These are phyloP conservation scores for Saitozyma podzolica DNA, from an alignment of 768 basidiomycete species.

Conservation along the genomic window DNA sequence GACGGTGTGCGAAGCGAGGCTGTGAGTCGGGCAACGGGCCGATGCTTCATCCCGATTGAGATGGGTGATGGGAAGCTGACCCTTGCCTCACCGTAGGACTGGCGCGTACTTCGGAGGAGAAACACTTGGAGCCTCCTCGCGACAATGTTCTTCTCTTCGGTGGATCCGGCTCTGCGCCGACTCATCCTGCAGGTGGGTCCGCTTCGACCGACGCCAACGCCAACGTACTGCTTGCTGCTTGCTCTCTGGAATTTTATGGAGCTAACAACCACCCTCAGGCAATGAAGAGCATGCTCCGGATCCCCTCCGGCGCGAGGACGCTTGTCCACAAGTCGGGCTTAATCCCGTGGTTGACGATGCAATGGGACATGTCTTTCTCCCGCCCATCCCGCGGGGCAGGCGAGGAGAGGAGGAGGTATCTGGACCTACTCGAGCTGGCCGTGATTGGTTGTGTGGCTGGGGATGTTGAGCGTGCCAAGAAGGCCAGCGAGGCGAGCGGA, in stretches of 20 bases:
- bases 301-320: conserved; percentile 67
- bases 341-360: conserved; percentile 80
- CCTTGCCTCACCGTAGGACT: conserved; percentile 61
- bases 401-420: conserved; percentile 33
- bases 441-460: conserved; percentile 25
- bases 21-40: conserved; percentile 25
- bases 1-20: conserved; percentile 69
- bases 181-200: conserved; percentile 67
- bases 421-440: conserved; percentile 52
- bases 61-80: not conserved
- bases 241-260: not conserved
- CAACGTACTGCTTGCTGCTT: not conserved
- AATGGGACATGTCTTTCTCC: conserved; percentile 44
- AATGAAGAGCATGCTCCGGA: conserved; percentile 71
- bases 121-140: conserved; percentile 88
- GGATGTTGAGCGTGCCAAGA: not conserved
- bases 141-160: conserved; percentile 72
- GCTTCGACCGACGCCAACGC: conserved; percentile 6
- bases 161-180: conserved; percentile 60
- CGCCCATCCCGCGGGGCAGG: not conserved
- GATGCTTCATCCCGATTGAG: not conserved
- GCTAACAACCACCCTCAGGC: conserved; percentile 57
- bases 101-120: conserved; percentile 73
- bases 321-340: conserved; percentile 71
- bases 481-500: not conserved